Conservation (phyloP, 192 early-diverging fungal species). For the Podila horticola region DNA sequence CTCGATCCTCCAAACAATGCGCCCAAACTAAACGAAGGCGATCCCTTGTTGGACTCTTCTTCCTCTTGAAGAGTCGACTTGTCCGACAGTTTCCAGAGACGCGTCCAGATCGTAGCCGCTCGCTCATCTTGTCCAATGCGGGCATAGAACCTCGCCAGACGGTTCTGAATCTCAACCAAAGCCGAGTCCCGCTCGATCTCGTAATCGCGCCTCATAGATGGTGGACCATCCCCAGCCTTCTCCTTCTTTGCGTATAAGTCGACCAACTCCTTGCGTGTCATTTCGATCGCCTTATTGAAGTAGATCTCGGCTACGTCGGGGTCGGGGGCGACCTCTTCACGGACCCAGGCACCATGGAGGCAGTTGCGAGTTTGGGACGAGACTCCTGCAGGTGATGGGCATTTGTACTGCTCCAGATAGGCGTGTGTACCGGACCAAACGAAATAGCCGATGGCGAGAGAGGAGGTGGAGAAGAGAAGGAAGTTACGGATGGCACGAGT, state of each 20-base stretch:
- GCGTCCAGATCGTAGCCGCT: constrained; percentile 43
- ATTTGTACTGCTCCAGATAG: constrained; percentile 62
- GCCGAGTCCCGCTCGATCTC: constrained; percentile 49
- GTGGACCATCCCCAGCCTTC: neutral
- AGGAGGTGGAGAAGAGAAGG: constrained; percentile 42
- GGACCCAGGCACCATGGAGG: constrained; percentile 66
- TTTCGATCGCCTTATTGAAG: constrained; percentile 40
- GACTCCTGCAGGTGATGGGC: constrained; percentile 54
- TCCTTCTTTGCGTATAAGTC: constrained; percentile 18
- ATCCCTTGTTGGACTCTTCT: neutral
- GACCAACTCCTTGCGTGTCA: constrained; percentile 43
- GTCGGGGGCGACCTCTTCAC: constrained; percentile 59
- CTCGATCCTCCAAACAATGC: constrained; percentile 1
- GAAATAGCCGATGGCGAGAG: constrained; percentile 38
- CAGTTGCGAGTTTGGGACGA: constrained; percentile 48
- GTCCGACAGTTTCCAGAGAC: constrained; percentile 34
- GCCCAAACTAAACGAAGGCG: neutral
- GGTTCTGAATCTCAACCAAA: constrained; percentile 46
- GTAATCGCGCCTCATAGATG: too few relatives aligned
- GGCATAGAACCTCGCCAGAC: constrained; percentile 50
- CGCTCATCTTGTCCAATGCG: constrained; percentile 38
- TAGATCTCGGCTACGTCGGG: constrained; percentile 55
- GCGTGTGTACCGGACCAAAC: constrained; percentile 57
- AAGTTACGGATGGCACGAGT: constrained; percentile 24
- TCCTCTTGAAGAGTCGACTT: neutral